Evolutionary conservation across 225 moss, liverwort and hornwort species (phyloP).

Genomic region (Straminergon stramineum): DNA sequence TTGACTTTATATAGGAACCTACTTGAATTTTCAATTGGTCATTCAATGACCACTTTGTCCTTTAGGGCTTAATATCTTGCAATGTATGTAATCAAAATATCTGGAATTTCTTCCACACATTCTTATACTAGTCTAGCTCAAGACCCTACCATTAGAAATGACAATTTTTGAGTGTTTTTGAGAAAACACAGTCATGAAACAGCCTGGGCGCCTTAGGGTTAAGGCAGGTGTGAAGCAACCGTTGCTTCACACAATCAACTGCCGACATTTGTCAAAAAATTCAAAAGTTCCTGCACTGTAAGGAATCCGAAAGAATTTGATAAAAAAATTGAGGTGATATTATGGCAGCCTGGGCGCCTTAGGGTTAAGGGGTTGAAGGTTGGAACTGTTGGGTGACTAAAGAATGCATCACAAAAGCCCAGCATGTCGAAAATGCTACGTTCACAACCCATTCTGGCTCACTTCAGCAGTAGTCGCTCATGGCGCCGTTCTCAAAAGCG

Average conservation of each 20-base stretch:
- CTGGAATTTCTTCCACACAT: background rate
- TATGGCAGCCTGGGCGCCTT: background rate
- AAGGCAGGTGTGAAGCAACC: background rate
- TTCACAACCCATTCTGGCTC: background rate
- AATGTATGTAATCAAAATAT: background rate
- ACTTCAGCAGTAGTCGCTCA: background rate
- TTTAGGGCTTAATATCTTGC: background rate
- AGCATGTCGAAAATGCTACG: background rate
- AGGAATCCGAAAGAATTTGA: background rate
- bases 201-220: too few relatives aligned
- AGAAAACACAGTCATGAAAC: background rate
- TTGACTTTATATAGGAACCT: fast-evolving
- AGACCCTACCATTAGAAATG: background rate
- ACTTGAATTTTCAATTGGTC: background rate
- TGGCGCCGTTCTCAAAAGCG: background rate
- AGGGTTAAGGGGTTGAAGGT: background rate
- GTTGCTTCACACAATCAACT: too few relatives aligned
- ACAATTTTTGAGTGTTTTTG: background rate
- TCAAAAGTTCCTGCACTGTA: background rate
- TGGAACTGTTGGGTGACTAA: background rate
- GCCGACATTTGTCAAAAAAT: too few relatives aligned
- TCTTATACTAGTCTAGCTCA: background rate
- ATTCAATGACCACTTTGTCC: background rate
- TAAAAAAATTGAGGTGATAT: background rate
- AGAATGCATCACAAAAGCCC: background rate